These are phyloP conservation scores for Lophiotrema nucula DNA, from an alignment of 495 filamentous ascomycete genomes.

Conservation along the genomic window DNA sequence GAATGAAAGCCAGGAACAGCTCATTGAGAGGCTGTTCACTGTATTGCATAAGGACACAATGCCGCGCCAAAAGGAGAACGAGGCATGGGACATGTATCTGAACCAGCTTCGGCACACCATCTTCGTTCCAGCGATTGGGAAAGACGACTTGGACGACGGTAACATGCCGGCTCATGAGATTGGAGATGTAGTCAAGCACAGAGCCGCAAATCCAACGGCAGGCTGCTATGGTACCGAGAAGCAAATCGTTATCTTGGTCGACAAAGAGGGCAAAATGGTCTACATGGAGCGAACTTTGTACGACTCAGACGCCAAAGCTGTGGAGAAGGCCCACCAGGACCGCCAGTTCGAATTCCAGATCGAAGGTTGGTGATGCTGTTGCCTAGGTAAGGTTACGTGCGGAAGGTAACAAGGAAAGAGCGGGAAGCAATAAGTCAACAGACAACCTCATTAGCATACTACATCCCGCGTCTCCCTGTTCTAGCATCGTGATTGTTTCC, in stretches of 20 bases:
- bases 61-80: conserved; percentile 56
- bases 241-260: conserved; percentile 82
- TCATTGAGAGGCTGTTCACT: conserved; percentile 69
- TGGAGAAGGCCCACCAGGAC: conserved; percentile 62
- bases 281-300: conserved; percentile 84
- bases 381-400: no score
- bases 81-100: conserved; percentile 68
- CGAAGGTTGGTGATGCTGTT: conserved; percentile 43
- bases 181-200: conserved; percentile 45
- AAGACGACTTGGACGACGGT: conserved; percentile 46
- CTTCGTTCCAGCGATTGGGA: conserved; percentile 75
- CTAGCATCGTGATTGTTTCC: no score
- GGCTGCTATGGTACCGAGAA: conserved; percentile 89
- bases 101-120: conserved; percentile 71
- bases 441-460: no score
- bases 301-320: conserved; percentile 61
- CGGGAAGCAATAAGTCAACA: no score
- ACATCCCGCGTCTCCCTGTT: no score
- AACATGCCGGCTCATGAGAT: conserved; percentile 52
- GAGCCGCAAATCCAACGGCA: conserved; percentile 43
- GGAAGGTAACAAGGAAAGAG: no score
- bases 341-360: conserved; percentile 63
- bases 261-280: conserved; percentile 68
- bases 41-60: conserved; percentile 72
- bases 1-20: conserved; percentile 54